These are phyloP conservation scores for Erysiphe pulchra DNA, from an alignment of 2,329 filamentous ascomycete species.

Conservation along the genomic window DNA sequence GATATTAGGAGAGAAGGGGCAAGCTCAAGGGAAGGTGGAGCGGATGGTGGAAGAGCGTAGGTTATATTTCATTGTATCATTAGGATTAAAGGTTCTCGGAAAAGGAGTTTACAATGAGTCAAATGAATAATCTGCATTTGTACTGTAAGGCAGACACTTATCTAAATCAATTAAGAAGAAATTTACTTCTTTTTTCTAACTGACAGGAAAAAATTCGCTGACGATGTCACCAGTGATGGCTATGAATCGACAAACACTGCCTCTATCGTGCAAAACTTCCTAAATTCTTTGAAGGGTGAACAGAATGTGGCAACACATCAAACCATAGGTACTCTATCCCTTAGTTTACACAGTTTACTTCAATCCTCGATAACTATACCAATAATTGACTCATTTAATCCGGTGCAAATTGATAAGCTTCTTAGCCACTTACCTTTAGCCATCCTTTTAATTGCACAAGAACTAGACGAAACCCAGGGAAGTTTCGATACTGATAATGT, in stretches of 20 bases:
- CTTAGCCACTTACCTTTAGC: slow-evolving; percentile 56
- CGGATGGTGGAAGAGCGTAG: slow-evolving; percentile 98
- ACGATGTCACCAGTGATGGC: slow-evolving; percentile 27
- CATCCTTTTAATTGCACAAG: slow-evolving; percentile 51
- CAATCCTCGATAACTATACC: slow-evolving; percentile 53
- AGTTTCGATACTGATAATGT: background rate
- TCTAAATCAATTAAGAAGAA: slow-evolving; percentile 1
- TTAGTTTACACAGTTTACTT: slow-evolving; percentile 51
- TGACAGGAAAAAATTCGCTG: slow-evolving; percentile 14
- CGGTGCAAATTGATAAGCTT: slow-evolving; percentile 46
- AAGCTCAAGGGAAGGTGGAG: slow-evolving; percentile 70
- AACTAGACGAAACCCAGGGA: background rate
- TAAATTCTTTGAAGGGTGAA: slow-evolving; percentile 51
- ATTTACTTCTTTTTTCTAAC: too few species aligned
- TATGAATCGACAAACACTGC: slow-evolving; percentile 37
- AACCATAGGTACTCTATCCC: background rate
- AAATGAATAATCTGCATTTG: slow-evolving; percentile 7
- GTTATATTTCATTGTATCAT: slow-evolving; percentile 23
- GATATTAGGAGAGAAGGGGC: slow-evolving; percentile 80
- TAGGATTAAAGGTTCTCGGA: slow-evolving; percentile 8
- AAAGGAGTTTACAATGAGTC: slow-evolving; percentile 1
- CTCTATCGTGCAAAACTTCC: slow-evolving; percentile 62
- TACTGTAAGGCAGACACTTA: slow-evolving; percentile 13
- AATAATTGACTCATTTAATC: slow-evolving; percentile 31
- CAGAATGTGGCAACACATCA: slow-evolving; percentile 22